A percentile compares a stretch with the other conserved stretches of the same genome.
phyloP scores from a whole-genome alignment of 176 grass and related monocot genomes.

The Dendrocalamus sinicus region DNA sequence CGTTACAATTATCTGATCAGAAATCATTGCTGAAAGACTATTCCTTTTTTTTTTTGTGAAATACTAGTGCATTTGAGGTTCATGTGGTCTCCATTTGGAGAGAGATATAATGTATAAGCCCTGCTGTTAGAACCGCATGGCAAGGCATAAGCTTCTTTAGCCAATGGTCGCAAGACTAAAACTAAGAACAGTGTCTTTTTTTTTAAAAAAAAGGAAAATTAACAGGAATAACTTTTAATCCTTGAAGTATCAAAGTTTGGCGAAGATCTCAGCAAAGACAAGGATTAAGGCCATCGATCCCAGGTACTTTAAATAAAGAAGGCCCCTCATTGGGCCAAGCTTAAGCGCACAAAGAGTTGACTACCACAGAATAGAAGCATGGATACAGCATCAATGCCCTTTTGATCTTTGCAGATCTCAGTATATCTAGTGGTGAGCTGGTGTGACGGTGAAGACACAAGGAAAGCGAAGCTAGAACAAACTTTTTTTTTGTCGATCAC shows the following conservation, averaged over 20 bases:
- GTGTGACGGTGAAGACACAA: constrained; percentile 39
- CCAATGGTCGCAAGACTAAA: neutral
- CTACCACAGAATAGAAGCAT: neutral
- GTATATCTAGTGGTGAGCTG: neutral
- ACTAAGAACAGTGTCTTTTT: neutral
- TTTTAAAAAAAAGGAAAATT: neutral
- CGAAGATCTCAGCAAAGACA: constrained; percentile 53
- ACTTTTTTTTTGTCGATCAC: neutral
- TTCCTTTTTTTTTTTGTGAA: too few relatives aligned
- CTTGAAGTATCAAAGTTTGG: neutral
- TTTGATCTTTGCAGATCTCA: constrained; percentile 30
- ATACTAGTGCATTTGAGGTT: neutral
- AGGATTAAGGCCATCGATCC: neutral
- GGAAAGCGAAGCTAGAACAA: constrained; percentile 39
- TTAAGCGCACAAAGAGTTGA: neutral
- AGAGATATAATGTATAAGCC: neutral
- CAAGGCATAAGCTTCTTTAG: neutral
- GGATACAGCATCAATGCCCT: constrained; percentile 12
- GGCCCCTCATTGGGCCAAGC: neutral
- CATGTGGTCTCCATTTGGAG: neutral
- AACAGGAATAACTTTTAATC: neutral
- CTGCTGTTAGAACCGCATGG: neutral
- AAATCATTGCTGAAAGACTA: too few relatives aligned
- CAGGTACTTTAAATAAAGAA: constrained; percentile 35
- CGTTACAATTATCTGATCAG: too few relatives aligned